Conservation (phyloP, 1,284 basidiomycete species). For the Ceratobasidium sp. region DNA sequence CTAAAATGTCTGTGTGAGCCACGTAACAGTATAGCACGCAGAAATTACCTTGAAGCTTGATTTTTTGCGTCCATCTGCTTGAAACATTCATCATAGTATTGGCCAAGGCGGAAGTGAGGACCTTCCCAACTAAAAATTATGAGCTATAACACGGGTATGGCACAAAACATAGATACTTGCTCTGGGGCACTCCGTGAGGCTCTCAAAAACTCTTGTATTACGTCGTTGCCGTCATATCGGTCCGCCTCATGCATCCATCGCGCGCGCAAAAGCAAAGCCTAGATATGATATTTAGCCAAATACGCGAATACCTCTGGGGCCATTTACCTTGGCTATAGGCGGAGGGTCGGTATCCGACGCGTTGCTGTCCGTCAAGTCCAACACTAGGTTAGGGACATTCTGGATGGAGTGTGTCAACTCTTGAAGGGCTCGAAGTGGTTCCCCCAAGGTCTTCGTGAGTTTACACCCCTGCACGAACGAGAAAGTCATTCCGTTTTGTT, state of each 20-base stretch:
- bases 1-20: conserved; percentile 1
- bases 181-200: conserved; percentile 55
- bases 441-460: conserved; percentile 81
- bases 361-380: conserved; percentile 67
- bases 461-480: conserved; percentile 94
- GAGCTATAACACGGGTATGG: background rate
- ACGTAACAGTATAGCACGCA: background rate
- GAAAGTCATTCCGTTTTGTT: conserved; percentile 78
- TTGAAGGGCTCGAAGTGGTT: conserved; percentile 87
- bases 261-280: conserved; percentile 90
- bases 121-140: conserved; percentile 77
- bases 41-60: conserved; percentile 41
- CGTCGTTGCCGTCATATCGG: conserved; percentile 74
- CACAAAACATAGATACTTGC: conserved; percentile 9
- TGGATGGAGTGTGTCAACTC: conserved; percentile 81
- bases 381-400: conserved; percentile 56
- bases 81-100: conserved; percentile 79
- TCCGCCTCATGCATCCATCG: conserved; percentile 95
- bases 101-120: conserved; percentile 85
- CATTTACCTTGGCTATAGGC: conserved; percentile 76
- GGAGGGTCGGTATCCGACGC: conserved; percentile 57
- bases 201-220: conserved; percentile 69
- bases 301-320: background rate
- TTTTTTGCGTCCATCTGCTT: conserved; percentile 38
- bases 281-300: conserved; percentile 32